Evolutionary conservation across 169 alveolate genomes (phyloP).

Genomic region (Plasmodium yoelii): DNA sequence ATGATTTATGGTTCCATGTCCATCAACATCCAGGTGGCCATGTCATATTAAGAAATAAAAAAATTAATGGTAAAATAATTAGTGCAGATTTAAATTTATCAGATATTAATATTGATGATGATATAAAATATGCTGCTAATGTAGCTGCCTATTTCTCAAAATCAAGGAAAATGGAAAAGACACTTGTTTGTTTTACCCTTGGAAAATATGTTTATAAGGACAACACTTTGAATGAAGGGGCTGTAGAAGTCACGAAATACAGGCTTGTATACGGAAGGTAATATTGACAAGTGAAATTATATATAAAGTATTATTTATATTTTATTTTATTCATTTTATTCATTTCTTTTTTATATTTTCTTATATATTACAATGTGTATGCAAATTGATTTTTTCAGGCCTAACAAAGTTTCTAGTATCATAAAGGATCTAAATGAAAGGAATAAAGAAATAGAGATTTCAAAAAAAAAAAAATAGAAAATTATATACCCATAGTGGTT

Average conservation of each 20-base stretch:
- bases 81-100: constrained; percentile 48
- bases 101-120: constrained; percentile 70
- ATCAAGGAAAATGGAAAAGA: constrained; percentile 67
- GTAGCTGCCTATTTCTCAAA: constrained; percentile 84
- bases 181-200: constrained; percentile 78
- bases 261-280: constrained; percentile 78
- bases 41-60: constrained; percentile 79
- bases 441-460: constrained; percentile 62
- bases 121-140: constrained; percentile 85
- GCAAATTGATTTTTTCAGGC: constrained; percentile 17
- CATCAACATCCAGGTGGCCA: constrained; percentile 86
- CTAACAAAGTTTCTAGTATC: constrained; percentile 63
- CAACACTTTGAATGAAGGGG: constrained; percentile 80
- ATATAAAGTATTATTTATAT: not conserved
- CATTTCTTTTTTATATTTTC: not conserved
- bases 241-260: constrained; percentile 80
- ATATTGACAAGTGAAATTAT: constrained; percentile 36
- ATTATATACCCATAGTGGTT: not conserved
- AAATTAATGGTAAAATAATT: constrained; percentile 68
- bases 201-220: constrained; percentile 80
- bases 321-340: no score
- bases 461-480: constrained; percentile 26
- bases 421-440: constrained; percentile 74
- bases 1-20: constrained; percentile 85
- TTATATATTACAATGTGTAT: not conserved